A percentile compares a stretch with the other conserved stretches of the same genome.
These are phyloP conservation scores for Lichtheimia hyalospora DNA, from an alignment of 371 early-diverging fungal genomes.

Conservation along the genomic window DNA sequence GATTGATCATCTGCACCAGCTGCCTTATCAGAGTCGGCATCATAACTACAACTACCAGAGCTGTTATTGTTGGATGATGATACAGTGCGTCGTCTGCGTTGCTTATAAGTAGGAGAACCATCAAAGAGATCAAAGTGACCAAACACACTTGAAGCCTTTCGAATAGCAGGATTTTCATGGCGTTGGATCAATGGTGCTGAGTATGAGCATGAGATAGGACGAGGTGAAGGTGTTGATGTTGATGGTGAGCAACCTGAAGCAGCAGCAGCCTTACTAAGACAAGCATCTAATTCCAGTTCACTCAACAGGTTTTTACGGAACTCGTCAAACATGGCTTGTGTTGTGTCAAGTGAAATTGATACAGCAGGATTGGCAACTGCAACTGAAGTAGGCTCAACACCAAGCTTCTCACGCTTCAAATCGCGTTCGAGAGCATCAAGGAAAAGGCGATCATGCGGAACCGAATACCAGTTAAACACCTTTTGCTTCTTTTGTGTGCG, in stretches of 20 bases:
- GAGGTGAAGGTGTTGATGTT: conserved; percentile 2
- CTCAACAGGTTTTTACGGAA: conserved; percentile 27
- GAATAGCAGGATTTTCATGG: conserved; percentile 7
- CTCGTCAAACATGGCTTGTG: conserved; percentile 42
- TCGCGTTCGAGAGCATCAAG: conserved; percentile 91
- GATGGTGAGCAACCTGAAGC: background rate
- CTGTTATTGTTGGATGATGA: background rate
- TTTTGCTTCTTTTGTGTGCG: conserved; percentile 92
- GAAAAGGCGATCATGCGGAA: conserved; percentile 76
- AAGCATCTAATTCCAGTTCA: conserved; percentile 31
- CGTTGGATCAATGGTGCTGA: conserved; percentile 7
- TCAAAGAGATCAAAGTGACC: conserved; percentile 68
- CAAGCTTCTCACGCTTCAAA: conserved; percentile 80
- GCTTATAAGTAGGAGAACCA: conserved; percentile 71
- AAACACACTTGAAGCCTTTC: conserved; percentile 41
- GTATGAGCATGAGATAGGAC: conserved; percentile 10
- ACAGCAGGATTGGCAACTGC: conserved; percentile 39
- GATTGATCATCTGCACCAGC: conserved; percentile 6
- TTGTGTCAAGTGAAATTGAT: conserved; percentile 32
- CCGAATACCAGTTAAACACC: conserved; percentile 85
- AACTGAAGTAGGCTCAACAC: conserved; percentile 61
- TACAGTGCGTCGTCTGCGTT: conserved; percentile 61
- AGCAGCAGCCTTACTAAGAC: conserved; percentile 5
- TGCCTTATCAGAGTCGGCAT: background rate
- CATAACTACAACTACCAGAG: background rate